Conservation (phyloP, 1,284 basidiomycete genomes). For the Entoloma clypeatum region DNA sequence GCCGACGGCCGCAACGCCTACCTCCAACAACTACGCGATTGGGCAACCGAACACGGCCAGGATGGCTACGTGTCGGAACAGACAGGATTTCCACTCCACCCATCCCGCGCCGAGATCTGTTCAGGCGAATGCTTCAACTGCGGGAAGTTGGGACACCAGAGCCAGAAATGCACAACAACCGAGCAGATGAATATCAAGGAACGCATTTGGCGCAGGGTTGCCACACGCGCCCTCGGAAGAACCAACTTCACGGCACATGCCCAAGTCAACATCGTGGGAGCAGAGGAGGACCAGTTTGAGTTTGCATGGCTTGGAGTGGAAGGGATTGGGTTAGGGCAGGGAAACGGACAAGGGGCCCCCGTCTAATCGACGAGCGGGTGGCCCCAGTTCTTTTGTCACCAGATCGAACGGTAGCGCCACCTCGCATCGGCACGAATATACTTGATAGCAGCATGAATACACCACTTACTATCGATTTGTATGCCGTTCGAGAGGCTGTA, state of each 20-base stretch:
- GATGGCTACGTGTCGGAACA: neutral
- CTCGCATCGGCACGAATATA: neutral
- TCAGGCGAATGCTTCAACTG: slow-evolving; percentile 2
- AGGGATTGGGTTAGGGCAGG: too few relatives aligned
- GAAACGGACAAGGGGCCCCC: slow-evolving; percentile 11
- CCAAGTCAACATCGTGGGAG: neutral
- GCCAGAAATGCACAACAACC: neutral
- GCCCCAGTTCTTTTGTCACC: neutral
- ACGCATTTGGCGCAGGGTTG: too few relatives aligned
- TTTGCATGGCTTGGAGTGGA: neutral
- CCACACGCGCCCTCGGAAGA: too few relatives aligned
- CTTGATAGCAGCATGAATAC: neutral
- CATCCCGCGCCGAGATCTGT: neutral
- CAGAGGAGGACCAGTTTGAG: neutral
- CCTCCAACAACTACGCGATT: neutral
- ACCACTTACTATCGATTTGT: neutral
- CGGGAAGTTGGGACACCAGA: neutral
- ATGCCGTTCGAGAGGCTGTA: slow-evolving; percentile 1
- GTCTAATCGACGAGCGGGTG: slow-evolving; percentile 2
- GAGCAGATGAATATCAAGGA: too few relatives aligned
- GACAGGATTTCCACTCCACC: neutral
- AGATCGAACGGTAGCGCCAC: neutral
- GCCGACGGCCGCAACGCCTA: neutral
- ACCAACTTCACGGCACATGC: too few relatives aligned
- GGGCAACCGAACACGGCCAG: neutral